These are phyloP conservation scores for Chlorella sp. DNA, from an alignment of 139 green algal species.

Conservation along the genomic window DNA sequence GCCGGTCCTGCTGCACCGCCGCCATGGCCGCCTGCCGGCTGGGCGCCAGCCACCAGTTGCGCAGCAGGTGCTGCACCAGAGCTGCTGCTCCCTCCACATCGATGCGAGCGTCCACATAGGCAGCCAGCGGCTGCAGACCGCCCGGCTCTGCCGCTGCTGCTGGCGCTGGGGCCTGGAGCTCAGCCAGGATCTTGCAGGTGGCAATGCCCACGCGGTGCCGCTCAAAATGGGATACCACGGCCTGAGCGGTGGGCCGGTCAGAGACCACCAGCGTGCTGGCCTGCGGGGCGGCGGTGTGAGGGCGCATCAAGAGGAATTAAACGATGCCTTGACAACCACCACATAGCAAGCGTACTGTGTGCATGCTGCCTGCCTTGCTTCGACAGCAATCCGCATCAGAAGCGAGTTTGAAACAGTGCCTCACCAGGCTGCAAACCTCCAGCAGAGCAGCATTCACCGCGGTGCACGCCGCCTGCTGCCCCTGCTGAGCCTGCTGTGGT, in stretches of 20 bases:
- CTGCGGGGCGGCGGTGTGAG: conserved; percentile 1
- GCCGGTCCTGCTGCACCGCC: conserved; percentile 7
- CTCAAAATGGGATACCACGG: conserved; percentile 52
- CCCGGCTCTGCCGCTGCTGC: background rate
- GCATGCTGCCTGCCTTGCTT: background rate
- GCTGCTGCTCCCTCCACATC: background rate
- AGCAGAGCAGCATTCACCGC: conserved; percentile 62
- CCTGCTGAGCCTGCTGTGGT: background rate
- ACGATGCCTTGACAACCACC: too few species aligned
- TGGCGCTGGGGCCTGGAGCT: background rate
- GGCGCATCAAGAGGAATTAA: background rate
- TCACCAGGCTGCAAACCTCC: conserved; percentile 51
- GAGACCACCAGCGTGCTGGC: conserved; percentile 54
- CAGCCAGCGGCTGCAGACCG: background rate
- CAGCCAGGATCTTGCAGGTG: conserved; percentile 61
- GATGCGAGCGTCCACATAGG: background rate
- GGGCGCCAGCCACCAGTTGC: conserved; percentile 60
- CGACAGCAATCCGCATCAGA: too few species aligned
- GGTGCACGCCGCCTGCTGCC: background rate
- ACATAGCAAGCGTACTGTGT: too few species aligned
- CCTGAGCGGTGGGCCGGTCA: conserved; percentile 36
- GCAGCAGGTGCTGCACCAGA: conserved; percentile 49
- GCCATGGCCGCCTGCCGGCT: conserved; percentile 31
- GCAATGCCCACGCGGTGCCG: conserved; percentile 43
- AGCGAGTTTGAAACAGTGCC: too few species aligned